Base-by-base conservation (phyloP, 2,329 filamentous ascomycete species). In the Ophidiomyces ophidiicola region DNA sequence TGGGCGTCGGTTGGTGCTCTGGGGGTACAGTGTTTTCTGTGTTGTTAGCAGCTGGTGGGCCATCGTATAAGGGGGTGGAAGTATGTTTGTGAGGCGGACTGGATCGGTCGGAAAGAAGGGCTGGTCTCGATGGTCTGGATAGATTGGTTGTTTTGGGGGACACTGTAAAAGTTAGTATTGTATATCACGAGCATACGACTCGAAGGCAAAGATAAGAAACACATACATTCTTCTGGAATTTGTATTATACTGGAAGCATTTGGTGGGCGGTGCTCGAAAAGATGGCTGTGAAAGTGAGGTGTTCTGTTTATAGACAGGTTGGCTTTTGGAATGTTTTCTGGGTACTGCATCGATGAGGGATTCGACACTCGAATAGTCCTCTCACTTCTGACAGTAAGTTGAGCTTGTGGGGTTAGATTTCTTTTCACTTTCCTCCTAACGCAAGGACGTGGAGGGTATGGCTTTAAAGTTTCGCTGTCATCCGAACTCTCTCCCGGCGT, bases 1-100 rank as follows among this genome's bases (percentile, higher is more conserved):
- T 41, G 26, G 44, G 36, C 19, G 30, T 24, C 14, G 23, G 29
- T 11, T 38, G 32, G 5, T 36, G 25, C 17, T 15, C 24, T n/a
- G 26, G 10, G 32, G 43, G 12, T 34, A n/a, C 11, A 2, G 28
- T 7, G 30, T 24, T 39, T 10, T 25, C 29, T 28, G 29, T n/a
- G n/a, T n/a, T n/a, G 10, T 29, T 21, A 12, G 24, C 11, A 7
- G 6, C 6, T 14, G n/a, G 8, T 20, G 34, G 24, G 17, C 1
- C 10, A 14, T 36, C 17, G 7, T 17, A 26, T 11, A 14, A 12
- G 11, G 2, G 12, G 5, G 4, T 2, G 8, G 4, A 25, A 2
- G 21, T 11, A 24, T 19, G 31, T 23, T 18, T 15, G 20, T 7
- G 34, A 12, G 12, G 24, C 14, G 14, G 20, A 17, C 24, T 8